A percentile compares a stretch with the other conserved stretches of the same genome.
Evolutionary conservation across 805 yeast species (phyloP).

Genomic region (Millerozyma miso): DNA sequence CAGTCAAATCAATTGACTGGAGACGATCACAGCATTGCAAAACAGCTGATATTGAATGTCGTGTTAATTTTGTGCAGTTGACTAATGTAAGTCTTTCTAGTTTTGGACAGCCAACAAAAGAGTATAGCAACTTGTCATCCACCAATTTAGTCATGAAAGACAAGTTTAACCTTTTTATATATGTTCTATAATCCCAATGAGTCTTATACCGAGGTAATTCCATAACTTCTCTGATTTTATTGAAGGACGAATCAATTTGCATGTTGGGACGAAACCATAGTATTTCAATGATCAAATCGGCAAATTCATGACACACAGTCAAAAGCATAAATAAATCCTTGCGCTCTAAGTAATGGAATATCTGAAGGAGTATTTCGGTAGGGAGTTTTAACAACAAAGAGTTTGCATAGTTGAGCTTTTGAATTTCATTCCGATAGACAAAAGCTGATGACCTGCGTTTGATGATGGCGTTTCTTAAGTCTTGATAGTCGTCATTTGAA

Average conservation of each 20-base stretch:
- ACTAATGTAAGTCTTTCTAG: conserved; percentile 84
- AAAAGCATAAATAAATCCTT: conserved; percentile 60
- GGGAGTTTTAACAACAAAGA: conserved; percentile 47
- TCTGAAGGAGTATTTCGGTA: conserved; percentile 59
- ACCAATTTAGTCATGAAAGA: conserved; percentile 67
- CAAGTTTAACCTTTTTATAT: conserved; percentile 76
- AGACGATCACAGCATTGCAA: conserved; percentile 62
- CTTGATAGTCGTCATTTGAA: conserved; percentile 26
- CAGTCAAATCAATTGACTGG: conserved; percentile 85
- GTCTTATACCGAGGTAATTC: conserved; percentile 43
- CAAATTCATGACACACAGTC: conserved; percentile 79
- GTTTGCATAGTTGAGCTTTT: conserved; percentile 18
- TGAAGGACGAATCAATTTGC: conserved; percentile 45
- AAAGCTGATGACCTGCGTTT: conserved; percentile 19
- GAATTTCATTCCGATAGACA: conserved; percentile 18
- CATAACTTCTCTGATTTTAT: conserved; percentile 55
- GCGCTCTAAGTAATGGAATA: conserved; percentile 60
- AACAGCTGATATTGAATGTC: conserved; percentile 56
- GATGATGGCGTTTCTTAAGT: conserved; percentile 31
- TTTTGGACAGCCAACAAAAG: conserved; percentile 65
- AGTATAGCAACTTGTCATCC: conserved; percentile 56
- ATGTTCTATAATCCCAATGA: conserved; percentile 61
- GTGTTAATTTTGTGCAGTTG: conserved; percentile 65
- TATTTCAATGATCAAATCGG: conserved; percentile 68
- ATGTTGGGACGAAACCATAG: conserved; percentile 86